Base-by-base conservation (phyloP, 1,284 basidiomycete genomes). In the Papiliotrema nemorosa region DNA sequence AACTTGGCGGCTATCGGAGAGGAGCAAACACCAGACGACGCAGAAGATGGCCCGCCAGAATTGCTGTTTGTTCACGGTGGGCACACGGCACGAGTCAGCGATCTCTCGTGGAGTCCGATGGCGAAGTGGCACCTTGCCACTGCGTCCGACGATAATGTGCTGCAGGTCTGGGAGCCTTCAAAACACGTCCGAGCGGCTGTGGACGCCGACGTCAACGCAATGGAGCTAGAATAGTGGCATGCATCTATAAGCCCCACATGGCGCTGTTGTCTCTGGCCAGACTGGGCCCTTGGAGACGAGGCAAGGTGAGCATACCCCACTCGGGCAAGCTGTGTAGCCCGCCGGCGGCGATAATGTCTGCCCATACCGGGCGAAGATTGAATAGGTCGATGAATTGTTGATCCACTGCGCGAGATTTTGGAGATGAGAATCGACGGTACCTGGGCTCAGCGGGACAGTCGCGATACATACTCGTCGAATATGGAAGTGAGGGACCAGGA, bases 11-110 rank as follows among this genome's bases (percentile, higher is more conserved):
- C 87, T 59, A 97, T 98, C 58, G 94, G 94, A 1, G 84, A 87
- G 45, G 96, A 98, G 74, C 94, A 98, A 73, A 90, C 90, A 0
- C 93, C 94, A 2, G 94, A 98, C 62, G 94, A 98, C 67, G 89
- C 91, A 46, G 96, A 98, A 73, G 94, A 98, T 67, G 94, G 96
- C 6, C 59, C 96, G 3, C 93, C 94, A 3, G 92, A 97, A 73
- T 77, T 96, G 52, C 76, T 96, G 58, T 97, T 97, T 70, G 82
- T 94, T 41, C 91, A 96, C 63, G 91, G 92, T 62, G 90, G 88
- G 27, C 77, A 74, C 62, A 77, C 73, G 7, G 58, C 71, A 29
- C 69, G 74, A 53, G 68, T 74, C 34, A 72, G 70, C 44, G 76
- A 78, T 59, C 53, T 77, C n/a, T 67, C 63, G 16, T 78, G 77